Percentiles rank a stretch among this genome's conserved stretches.
Conservation (phyloP, 345 rosid species). For the Nasturtium officinale region DNA sequence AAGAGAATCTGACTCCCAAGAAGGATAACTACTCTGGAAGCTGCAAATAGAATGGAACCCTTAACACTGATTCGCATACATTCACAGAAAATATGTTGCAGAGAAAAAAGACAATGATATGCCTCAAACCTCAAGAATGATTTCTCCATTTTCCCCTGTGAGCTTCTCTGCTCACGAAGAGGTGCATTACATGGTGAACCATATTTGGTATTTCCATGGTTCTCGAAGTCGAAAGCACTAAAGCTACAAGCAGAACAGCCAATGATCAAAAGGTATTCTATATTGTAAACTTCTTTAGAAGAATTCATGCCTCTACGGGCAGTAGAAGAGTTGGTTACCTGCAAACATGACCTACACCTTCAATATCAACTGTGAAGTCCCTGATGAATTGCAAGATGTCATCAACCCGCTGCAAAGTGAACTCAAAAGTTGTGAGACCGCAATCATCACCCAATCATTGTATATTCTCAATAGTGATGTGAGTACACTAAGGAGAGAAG, state of each 20-base stretch:
- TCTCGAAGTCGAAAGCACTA: conserved; percentile 81
- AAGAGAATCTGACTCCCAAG: conserved; percentile 78
- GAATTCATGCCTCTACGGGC: neutral
- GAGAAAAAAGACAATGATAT: neutral
- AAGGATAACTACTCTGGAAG: conserved; percentile 84
- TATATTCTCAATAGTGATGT: neutral
- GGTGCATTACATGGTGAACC: conserved; percentile 68
- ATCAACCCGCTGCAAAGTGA: conserved; percentile 80
- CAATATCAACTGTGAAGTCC: conserved; percentile 78
- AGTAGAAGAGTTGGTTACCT: conserved; percentile 49
- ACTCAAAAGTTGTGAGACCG: conserved; percentile 22
- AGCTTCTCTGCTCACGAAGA: conserved; percentile 64
- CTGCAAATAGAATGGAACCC: conserved; percentile 52
- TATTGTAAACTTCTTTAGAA: neutral
- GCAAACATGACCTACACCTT: conserved; percentile 99
- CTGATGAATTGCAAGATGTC: conserved; percentile 87
- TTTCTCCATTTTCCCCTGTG: conserved; percentile 98
- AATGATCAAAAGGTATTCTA: neutral
- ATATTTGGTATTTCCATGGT: conserved; percentile 85
- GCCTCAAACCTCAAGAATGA: conserved; percentile 83
- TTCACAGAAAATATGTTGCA: neutral
- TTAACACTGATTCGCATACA: conserved; percentile 17
- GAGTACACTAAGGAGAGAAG: neutral
- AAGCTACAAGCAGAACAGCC: conserved; percentile 54
- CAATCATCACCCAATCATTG: neutral